phyloP scores from a whole-genome alignment of 2,329 filamentous ascomycete genomes.

The Colletotrichum incanum region DNA sequence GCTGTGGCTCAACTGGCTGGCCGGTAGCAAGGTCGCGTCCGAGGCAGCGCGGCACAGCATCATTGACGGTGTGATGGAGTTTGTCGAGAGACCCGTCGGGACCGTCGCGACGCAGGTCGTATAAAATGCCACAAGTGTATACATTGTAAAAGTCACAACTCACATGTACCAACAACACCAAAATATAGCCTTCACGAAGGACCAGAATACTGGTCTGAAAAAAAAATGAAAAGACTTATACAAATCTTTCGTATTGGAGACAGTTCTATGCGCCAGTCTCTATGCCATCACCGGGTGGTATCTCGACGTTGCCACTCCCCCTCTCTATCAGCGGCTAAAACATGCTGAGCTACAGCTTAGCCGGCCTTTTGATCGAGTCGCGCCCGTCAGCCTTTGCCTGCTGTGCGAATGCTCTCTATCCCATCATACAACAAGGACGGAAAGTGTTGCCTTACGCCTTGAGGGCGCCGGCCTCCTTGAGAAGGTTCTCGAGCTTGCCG shows the following conservation, averaged over 20 bases:
- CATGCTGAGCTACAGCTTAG: slow-evolving; percentile 23
- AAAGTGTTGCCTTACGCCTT: slow-evolving; percentile 54
- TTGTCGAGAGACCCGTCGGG: slow-evolving; percentile 90
- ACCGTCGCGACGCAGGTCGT: slow-evolving; percentile 87
- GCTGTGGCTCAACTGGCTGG: slow-evolving; percentile 92
- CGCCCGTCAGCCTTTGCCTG: slow-evolving; percentile 23
- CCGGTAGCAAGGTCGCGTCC: slow-evolving; percentile 88
- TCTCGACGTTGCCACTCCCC: slow-evolving; percentile 3
- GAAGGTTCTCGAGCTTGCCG: slow-evolving; percentile 58
- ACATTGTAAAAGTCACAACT: slow-evolving; percentile 19
- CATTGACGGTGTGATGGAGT: slow-evolving; percentile 88
- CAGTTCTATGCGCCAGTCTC: background rate
- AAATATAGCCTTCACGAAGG: background rate
- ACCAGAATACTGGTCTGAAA: too few relatives aligned
- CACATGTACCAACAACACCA: slow-evolving; percentile 45
- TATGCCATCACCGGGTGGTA: slow-evolving; percentile 19
- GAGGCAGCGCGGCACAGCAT: slow-evolving; percentile 86
- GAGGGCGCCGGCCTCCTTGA: slow-evolving; percentile 61
- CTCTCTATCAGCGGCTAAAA: background rate
- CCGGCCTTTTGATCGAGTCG: slow-evolving; percentile 13
- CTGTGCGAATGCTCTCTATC: background rate
- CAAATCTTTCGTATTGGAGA: background rate
- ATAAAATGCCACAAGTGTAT: slow-evolving; percentile 42
- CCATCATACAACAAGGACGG: background rate
- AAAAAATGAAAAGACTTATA: too few relatives aligned